These are phyloP conservation scores for Boletus reticuloceps DNA, from an alignment of 768 basidiomycete genomes.

Conservation along the genomic window DNA sequence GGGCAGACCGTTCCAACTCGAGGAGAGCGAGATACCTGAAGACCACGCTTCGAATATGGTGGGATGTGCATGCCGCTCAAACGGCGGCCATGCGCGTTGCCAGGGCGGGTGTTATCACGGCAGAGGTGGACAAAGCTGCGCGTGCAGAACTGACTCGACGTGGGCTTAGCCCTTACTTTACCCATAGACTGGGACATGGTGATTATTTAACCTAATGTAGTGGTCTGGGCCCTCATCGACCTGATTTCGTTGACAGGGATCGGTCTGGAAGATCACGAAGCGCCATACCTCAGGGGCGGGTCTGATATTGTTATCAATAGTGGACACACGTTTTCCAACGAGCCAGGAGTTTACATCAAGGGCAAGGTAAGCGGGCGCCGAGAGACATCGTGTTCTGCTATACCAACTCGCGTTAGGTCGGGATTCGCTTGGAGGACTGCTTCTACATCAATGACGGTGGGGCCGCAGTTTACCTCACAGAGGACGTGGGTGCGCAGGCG, in stretches of 20 bases:
- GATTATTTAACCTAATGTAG: slow-evolving; percentile 16
- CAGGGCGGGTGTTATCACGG: slow-evolving; percentile 45
- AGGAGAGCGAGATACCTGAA: slow-evolving; percentile 50
- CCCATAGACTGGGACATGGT: slow-evolving; percentile 83
- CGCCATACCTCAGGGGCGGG: slow-evolving; percentile 76
- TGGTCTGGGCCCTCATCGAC: slow-evolving; percentile 14
- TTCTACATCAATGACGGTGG: slow-evolving; percentile 64
- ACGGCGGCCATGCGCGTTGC: slow-evolving; percentile 48
- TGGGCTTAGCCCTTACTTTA: slow-evolving; percentile 61
- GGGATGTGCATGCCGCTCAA: slow-evolving; percentile 64
- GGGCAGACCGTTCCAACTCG: slow-evolving; percentile 63
- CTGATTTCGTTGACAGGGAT: slow-evolving; percentile 52
- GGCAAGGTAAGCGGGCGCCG: slow-evolving; percentile 46
- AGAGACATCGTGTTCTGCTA: background rate
- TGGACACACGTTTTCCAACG: slow-evolving; percentile 80
- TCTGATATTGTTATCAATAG: slow-evolving; percentile 52
- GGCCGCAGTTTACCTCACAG: slow-evolving; percentile 56
- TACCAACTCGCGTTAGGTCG: slow-evolving; percentile 46
- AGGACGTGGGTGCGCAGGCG: slow-evolving; percentile 60
- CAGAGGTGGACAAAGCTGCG: slow-evolving; percentile 62
- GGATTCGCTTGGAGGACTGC: slow-evolving; percentile 83
- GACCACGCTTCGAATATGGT: slow-evolving; percentile 61
- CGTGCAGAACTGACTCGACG: slow-evolving; percentile 43
- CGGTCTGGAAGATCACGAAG: slow-evolving; percentile 80
- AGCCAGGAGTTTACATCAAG: slow-evolving; percentile 76